These are phyloP conservation scores for Eremothecium cymbalariae DNA, from an alignment of 1,139 yeast genomes.

Conservation along the genomic window DNA sequence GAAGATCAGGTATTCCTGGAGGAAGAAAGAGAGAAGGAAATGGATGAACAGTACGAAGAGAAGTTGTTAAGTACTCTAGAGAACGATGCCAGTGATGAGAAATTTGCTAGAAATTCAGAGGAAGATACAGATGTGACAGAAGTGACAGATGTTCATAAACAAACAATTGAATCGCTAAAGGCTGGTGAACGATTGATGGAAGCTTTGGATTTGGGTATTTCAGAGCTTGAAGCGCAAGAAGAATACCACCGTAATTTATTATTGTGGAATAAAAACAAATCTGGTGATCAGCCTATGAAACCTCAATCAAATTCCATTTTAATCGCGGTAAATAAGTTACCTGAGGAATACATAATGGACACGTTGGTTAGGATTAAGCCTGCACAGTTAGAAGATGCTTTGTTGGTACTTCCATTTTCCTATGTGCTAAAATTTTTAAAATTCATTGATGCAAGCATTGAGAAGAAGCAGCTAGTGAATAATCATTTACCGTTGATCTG, in stretches of 20 bases:
- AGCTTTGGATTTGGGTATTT: slow-evolving; percentile 75
- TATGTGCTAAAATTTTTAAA: slow-evolving; percentile 62
- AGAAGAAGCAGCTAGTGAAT: slow-evolving; percentile 38
- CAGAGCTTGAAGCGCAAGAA: slow-evolving; percentile 55
- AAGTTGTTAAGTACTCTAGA: slow-evolving; percentile 66
- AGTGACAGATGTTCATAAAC: slow-evolving; percentile 64
- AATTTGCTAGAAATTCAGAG: slow-evolving; percentile 32
- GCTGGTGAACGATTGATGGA: slow-evolving; percentile 93
- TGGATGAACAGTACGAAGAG: slow-evolving; percentile 83
- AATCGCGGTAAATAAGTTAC: slow-evolving; percentile 59
- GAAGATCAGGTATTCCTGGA: slow-evolving; percentile 91
- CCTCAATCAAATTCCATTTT: slow-evolving; percentile 67
- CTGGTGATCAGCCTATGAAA: slow-evolving; percentile 42
- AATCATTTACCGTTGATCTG: slow-evolving; percentile 56
- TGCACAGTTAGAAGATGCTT: slow-evolving; percentile 85
- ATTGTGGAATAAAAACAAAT: slow-evolving; percentile 36
- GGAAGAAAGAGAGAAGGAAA: slow-evolving; percentile 91
- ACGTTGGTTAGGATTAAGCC: slow-evolving; percentile 63
- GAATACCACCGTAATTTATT: slow-evolving; percentile 37
- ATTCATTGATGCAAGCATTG: slow-evolving; percentile 72
- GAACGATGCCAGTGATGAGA: slow-evolving; percentile 43
- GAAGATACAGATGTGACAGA: slow-evolving; percentile 41
- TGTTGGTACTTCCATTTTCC: slow-evolving; percentile 83
- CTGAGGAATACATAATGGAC: slow-evolving; percentile 72
- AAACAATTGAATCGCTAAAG: slow-evolving; percentile 83